Evolutionary conservation across 106 monocot species (phyloP).

Genomic region (Allium cepa): DNA sequence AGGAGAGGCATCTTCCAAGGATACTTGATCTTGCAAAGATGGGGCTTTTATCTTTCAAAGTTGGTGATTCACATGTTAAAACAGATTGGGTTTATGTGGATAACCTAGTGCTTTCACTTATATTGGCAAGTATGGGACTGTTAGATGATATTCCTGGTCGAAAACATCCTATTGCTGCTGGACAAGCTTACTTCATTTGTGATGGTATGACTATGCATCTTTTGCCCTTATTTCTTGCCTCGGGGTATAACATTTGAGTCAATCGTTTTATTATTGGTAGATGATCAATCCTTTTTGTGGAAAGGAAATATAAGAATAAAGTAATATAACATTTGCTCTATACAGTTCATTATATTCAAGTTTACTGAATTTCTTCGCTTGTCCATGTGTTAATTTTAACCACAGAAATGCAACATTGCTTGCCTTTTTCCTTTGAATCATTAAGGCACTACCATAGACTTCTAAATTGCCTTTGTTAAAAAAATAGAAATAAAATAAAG

Average conservation of each 20-base stretch:
- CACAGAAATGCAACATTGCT: too few relatives aligned
- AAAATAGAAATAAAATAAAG: too few relatives aligned
- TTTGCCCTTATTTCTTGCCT: not conserved
- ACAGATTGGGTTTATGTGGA: constrained; percentile 96
- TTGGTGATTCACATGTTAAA: constrained; percentile 64
- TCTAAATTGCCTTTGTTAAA: too few relatives aligned
- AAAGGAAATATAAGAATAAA: too few relatives aligned
- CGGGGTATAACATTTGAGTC: not conserved
- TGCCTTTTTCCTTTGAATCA: too few relatives aligned
- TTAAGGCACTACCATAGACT: too few relatives aligned
- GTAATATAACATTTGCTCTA: too few relatives aligned
- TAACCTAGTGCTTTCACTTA: constrained; percentile 86
- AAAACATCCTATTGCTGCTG: constrained; percentile 76
- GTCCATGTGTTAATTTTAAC: too few relatives aligned
- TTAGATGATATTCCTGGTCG: constrained; percentile 73
- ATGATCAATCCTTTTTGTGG: too few relatives aligned
- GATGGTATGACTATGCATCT: constrained; percentile 50
- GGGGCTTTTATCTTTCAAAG: constrained; percentile 64
- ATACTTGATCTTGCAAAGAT: constrained; percentile 78
- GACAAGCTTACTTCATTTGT: constrained; percentile 91
- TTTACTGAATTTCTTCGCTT: too few relatives aligned
- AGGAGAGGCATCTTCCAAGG: constrained; percentile 90
- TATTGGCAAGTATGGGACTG: constrained; percentile 93
- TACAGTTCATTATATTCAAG: too few relatives aligned
- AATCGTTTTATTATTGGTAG: not conserved